phyloP scores from a whole-genome alignment of 2,329 filamentous ascomycete genomes.

The Hypoxylon sp. region DNA sequence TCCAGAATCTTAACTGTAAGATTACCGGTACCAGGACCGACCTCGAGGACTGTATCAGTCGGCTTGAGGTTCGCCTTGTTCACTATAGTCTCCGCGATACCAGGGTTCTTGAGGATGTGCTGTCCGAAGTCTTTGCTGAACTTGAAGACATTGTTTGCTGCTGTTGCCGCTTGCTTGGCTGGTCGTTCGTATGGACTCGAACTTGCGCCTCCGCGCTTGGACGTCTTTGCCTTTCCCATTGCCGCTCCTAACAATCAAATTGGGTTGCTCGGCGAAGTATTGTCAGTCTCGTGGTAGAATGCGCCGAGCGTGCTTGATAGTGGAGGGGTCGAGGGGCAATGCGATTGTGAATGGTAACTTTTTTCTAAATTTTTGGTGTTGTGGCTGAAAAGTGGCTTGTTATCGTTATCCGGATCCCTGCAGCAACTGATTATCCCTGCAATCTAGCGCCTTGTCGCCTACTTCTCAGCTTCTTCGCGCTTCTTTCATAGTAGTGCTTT shows the following conservation, averaged over 20 bases:
- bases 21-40: constrained; percentile 85
- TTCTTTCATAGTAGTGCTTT: constrained; percentile 17
- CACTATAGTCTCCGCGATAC: constrained; percentile 77
- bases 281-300: constrained; percentile 15
- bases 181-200: constrained; percentile 61
- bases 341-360: constrained; percentile 32
- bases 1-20: constrained; percentile 91
- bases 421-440: constrained; percentile 18
- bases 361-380: constrained; percentile 38
- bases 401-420: constrained; percentile 31
- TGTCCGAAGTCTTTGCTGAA: constrained; percentile 88
- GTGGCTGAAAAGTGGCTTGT: constrained; percentile 35
- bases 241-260: neutral
- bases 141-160: constrained; percentile 90
- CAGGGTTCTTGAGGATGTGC: constrained; percentile 94
- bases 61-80: constrained; percentile 92
- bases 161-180: constrained; percentile 51
- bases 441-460: constrained; percentile 16
- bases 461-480: constrained; percentile 18
- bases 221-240: constrained; percentile 61
- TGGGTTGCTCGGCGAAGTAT: neutral
- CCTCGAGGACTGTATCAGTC: constrained; percentile 89
- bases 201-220: constrained; percentile 55
- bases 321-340: constrained; percentile 40
- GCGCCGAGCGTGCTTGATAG: constrained; percentile 17